These are phyloP conservation scores for Wallemia hederae DNA, from an alignment of 1,284 basidiomycete genomes.

Conservation along the genomic window DNA sequence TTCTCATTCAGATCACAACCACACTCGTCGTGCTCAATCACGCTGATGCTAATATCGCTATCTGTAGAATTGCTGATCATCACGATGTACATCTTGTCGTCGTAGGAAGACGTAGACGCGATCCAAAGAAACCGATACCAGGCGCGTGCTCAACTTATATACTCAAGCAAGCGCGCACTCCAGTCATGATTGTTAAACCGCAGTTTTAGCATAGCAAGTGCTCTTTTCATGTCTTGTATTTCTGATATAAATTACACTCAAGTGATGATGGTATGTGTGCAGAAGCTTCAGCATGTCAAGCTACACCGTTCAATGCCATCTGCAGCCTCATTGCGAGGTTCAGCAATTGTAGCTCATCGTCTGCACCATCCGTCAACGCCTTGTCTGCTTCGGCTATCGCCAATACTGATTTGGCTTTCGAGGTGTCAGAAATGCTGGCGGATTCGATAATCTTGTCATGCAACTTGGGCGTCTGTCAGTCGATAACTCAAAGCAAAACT, in stretches of 20 bases:
- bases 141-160: background rate
- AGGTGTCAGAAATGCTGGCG: conserved; percentile 31
- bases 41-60: background rate
- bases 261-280: background rate
- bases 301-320: conserved; percentile 22
- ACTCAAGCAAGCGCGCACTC: background rate
- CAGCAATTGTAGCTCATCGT: conserved; percentile 83
- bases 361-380: conserved; percentile 82
- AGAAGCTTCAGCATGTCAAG: background rate
- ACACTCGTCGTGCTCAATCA: background rate
- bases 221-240: background rate
- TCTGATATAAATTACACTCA: background rate
- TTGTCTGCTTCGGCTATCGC: conserved; percentile 88
- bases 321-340: conserved; percentile 52
- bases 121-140: background rate
- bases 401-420: conserved; percentile 50
- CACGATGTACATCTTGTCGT: background rate
- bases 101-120: background rate
- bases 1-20: background rate
- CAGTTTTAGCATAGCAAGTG: too few species aligned
- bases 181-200: background rate
- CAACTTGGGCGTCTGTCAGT: conserved; percentile 23
- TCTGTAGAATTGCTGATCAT: background rate
- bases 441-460: conserved; percentile 71
- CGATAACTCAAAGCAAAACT: background rate